Conservation (phyloP, 768 basidiomycete genomes). For the Galerina marginata region DNA sequence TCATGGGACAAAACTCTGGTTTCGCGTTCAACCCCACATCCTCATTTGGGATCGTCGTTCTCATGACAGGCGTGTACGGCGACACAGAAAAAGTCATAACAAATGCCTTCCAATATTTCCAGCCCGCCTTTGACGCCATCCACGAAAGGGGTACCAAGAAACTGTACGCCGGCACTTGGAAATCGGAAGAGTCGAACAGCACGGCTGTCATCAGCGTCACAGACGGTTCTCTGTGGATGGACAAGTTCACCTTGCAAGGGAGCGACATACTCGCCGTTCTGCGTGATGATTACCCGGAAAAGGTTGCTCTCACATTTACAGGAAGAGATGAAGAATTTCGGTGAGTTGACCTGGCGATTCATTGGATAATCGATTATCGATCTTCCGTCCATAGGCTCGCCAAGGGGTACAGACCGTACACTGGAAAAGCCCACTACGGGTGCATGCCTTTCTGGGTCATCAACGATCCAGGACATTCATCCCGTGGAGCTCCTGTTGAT, state of each 20-base stretch:
- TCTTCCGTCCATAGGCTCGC: not conserved
- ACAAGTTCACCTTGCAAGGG: not conserved
- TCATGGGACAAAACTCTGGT: conserved; percentile 3
- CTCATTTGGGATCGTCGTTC: not conserved
- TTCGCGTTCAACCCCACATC: conserved; percentile 3
- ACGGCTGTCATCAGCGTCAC: not conserved
- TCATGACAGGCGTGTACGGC: conserved; percentile 1
- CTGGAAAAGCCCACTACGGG: not conserved
- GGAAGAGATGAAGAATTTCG: not conserved
- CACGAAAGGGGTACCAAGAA: not conserved
- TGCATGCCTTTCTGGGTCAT: conserved; percentile 6
- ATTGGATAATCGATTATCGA: not conserved
- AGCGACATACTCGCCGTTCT: not conserved
- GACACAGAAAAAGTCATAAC: not conserved
- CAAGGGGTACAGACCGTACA: conserved; percentile 3
- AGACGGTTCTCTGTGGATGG: conserved; percentile 1
- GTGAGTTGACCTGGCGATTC: not conserved
- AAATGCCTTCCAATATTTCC: not conserved
- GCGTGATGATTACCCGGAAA: conserved; percentile 1
- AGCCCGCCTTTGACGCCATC: not conserved
- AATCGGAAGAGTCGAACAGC: not conserved
- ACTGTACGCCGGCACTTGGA: not conserved
- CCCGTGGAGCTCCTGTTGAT: not conserved
- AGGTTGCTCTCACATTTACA: not conserved
- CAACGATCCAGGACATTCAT: not conserved